phyloP scores from a whole-genome alignment of 2,329 filamentous ascomycete species.

The Cercospora janseana region DNA sequence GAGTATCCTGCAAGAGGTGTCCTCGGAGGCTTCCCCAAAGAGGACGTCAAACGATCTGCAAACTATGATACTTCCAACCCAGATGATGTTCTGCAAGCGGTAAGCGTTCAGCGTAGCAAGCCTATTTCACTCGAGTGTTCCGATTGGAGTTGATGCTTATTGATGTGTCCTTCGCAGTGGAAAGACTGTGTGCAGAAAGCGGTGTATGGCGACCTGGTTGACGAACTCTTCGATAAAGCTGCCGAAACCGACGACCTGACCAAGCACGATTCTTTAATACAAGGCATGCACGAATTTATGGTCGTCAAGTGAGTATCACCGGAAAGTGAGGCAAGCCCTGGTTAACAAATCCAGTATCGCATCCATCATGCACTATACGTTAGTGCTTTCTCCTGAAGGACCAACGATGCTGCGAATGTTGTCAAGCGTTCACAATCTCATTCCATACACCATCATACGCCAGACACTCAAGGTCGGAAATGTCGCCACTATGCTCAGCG shows the following conservation, averaged over 20 bases:
- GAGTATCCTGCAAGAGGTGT: constrained; percentile 67
- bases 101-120: too few species aligned
- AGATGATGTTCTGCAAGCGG: constrained; percentile 60
- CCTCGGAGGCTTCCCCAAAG: constrained; percentile 58
- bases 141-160: too few species aligned
- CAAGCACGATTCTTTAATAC: constrained; percentile 60
- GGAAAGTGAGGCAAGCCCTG: not conserved
- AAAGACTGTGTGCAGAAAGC: constrained; percentile 64
- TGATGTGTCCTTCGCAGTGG: too few species aligned
- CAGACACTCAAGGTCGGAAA: constrained; percentile 75
- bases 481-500: constrained; percentile 77
- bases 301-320: constrained; percentile 62
- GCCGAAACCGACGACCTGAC: constrained; percentile 62
- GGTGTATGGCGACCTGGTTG: constrained; percentile 66
- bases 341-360: too few species aligned
- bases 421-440: constrained; percentile 66
- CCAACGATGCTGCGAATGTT: constrained; percentile 70
- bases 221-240: constrained; percentile 62
- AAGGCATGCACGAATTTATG: constrained; percentile 65
- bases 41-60: constrained; percentile 32
- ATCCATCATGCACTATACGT: constrained; percentile 70
- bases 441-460: constrained; percentile 69
- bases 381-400: constrained; percentile 71
- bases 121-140: too few species aligned
- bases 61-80: constrained; percentile 60